phyloP scores from a whole-genome alignment of 73 alveolate genomes.

The Paramecium primaurelia region DNA sequence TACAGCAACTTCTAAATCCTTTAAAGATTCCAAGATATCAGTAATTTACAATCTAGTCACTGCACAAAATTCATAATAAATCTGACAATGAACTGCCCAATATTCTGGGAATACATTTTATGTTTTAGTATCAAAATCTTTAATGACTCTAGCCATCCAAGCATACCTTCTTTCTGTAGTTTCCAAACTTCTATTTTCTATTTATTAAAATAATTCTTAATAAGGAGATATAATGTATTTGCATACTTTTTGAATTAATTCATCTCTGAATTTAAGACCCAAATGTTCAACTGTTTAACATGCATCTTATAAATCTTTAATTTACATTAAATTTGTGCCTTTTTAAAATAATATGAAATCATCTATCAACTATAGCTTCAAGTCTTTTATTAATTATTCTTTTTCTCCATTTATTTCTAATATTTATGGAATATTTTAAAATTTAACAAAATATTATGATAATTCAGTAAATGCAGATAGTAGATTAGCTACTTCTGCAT shows the following conservation, averaged over 20 bases:
- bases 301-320: conserved; percentile 60
- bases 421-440: conserved; percentile 82
- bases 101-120: conserved; percentile 85
- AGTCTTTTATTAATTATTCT: conserved; percentile 48
- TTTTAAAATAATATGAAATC: conserved; percentile 54
- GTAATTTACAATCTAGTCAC: conserved; percentile 10
- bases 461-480: conserved; percentile 92
- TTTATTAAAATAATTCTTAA: conserved; percentile 73
- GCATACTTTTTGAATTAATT: conserved; percentile 75
- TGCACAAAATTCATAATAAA: conserved; percentile 93
- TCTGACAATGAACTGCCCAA: conserved; percentile 90
- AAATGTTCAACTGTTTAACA: conserved; percentile 65
- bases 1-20: conserved; percentile 45
- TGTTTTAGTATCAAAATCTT: conserved; percentile 80
- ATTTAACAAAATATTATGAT: conserved; percentile 87
- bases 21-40: conserved; percentile 31
- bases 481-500: conserved; percentile 93
- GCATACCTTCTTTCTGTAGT: conserved; percentile 94
- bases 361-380: conserved; percentile 54
- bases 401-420: conserved; percentile 73
- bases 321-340: conserved; percentile 17
- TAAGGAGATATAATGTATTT: conserved; percentile 86
- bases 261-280: conserved; percentile 60
- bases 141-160: conserved; percentile 92
- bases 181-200: conserved; percentile 85